Base-by-base conservation (phyloP, 805 yeast genomes). In the Candida orba region DNA sequence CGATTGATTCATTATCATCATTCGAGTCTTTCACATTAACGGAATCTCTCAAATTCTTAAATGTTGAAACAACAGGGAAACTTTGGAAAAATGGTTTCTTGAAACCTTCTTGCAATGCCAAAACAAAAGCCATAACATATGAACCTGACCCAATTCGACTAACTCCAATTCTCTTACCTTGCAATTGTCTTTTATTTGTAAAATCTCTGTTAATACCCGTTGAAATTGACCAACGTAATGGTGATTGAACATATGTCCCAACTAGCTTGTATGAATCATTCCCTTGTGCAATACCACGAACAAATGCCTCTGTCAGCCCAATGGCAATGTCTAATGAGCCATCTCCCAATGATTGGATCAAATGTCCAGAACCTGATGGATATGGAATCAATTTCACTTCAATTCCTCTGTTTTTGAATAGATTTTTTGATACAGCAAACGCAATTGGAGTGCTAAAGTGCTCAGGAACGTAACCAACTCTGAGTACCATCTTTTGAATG, bases 141-240 rank as follows among this genome's bases (percentile, higher is more conserved):
- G 95, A 86, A 0, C 97, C 97, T 18, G 89, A 81, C 2, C 97
- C 97, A 56, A 88, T 82, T 58, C 96, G 72, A 33, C 88, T 78
- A 17, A 90, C 87, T 3, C 95, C 95, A 47, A 90, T 82, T 31
- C 60, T 72, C 50, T 71, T 71, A 12, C 82, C 84, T 32, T 75
- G 68, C 47, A 88, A 71, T 48, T 82, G 79, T 1, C 66, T 64
- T 29, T 73, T 68, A 4, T 62, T 55, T n/a, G 59, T 66, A 44
- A 85, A 53, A 13, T 81, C 89, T 33, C 95, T 69, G 36, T 73
- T 51, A 36, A 56, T 62, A 4, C 96, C 96, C 0, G 95, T 82
- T 46, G 90, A 80, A 38, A 89, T 78, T 3, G 95, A 84, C 97
- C 97, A 89, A 53, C 91, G 80, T 43, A 89, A 69, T 1, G 96